phyloP scores from a whole-genome alignment of 2,329 filamentous ascomycete genomes.

The Phialemoniopsis sp. region DNA sequence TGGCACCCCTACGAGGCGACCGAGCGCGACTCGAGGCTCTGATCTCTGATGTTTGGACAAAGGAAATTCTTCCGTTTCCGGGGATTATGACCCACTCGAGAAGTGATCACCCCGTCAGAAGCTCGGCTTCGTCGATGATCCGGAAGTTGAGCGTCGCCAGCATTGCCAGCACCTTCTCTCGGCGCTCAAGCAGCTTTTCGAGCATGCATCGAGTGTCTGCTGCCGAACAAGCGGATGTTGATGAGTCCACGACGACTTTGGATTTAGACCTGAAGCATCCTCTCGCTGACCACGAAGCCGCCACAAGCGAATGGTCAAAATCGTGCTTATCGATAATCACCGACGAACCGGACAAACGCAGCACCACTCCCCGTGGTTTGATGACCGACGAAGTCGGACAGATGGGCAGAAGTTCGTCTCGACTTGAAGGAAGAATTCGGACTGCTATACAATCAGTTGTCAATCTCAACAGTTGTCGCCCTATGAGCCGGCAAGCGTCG shows the following conservation, averaged over 20 bases:
- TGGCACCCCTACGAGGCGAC: constrained; percentile 72
- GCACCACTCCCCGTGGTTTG: constrained; percentile 1
- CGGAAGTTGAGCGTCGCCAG: constrained; percentile 81
- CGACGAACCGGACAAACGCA: constrained; percentile 16
- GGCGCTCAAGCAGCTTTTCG: constrained; percentile 58
- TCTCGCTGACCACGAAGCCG: constrained; percentile 21
- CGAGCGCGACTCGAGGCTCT: constrained; percentile 71
- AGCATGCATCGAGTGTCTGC: constrained; percentile 10
- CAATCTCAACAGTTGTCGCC: no score
- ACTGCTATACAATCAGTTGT: no score
- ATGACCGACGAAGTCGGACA: not conserved
- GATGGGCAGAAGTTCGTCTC: no score
- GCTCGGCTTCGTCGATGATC: constrained; percentile 82
- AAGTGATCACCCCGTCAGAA: constrained; percentile 68
- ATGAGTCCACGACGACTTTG: not conserved
- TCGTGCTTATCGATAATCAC: constrained; percentile 16
- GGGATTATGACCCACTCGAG: constrained; percentile 66
- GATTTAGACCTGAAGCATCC: constrained; percentile 11
- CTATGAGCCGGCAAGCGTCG: no score
- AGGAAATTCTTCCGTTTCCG: constrained; percentile 74
- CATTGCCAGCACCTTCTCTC: constrained; percentile 72
- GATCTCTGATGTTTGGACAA: constrained; percentile 79
- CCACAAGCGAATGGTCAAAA: constrained; percentile 6
- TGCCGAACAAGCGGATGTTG: not conserved
- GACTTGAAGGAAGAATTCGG: no score